Conservation (phyloP, 2,329 filamentous ascomycete species). For the Ascochyta clinopodiicola region DNA sequence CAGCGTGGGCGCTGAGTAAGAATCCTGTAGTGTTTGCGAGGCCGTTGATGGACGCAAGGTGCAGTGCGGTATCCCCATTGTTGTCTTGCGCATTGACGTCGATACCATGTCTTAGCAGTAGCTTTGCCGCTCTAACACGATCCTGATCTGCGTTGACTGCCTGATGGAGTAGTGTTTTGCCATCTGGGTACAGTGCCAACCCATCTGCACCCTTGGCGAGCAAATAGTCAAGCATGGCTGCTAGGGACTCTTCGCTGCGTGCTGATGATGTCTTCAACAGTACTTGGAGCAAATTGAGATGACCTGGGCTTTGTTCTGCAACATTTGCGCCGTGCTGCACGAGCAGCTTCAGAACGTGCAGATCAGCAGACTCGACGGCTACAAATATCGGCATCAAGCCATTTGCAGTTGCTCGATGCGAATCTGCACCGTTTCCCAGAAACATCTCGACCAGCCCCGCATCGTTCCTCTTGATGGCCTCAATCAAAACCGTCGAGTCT, state of each 20-base stretch:
- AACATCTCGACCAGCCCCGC: slow-evolving; percentile 38
- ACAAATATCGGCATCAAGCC: slow-evolving; percentile 39
- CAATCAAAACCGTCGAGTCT: slow-evolving; percentile 42
- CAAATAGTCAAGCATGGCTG: slow-evolving; percentile 30
- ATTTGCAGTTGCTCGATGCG: slow-evolving; percentile 31
- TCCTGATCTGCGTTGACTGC: slow-evolving; percentile 26
- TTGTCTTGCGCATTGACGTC: slow-evolving; percentile 32
- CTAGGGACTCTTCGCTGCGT: not conserved
- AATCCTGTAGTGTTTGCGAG: slow-evolving; percentile 26
- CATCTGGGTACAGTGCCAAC: slow-evolving; percentile 31
- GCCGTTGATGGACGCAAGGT: slow-evolving; percentile 40
- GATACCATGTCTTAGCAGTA: slow-evolving; percentile 33
- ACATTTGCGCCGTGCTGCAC: slow-evolving; percentile 40
- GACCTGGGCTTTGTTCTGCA: slow-evolving; percentile 28
- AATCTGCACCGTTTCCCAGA: slow-evolving; percentile 39
- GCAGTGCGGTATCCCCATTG: slow-evolving; percentile 36
- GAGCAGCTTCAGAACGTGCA: slow-evolving; percentile 35
- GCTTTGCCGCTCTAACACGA: slow-evolving; percentile 27
- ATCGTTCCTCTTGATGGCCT: slow-evolving; percentile 42
- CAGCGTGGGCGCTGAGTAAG: slow-evolving; percentile 33
- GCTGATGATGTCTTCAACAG: slow-evolving; percentile 10
- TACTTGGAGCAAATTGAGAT: slow-evolving; percentile 36
- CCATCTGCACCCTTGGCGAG: slow-evolving; percentile 35
- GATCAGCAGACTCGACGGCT: slow-evolving; percentile 34
- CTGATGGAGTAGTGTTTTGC: slow-evolving; percentile 41